Base-by-base conservation (phyloP, 768 basidiomycete species). In the Hortiboletus flavorubellus region DNA sequence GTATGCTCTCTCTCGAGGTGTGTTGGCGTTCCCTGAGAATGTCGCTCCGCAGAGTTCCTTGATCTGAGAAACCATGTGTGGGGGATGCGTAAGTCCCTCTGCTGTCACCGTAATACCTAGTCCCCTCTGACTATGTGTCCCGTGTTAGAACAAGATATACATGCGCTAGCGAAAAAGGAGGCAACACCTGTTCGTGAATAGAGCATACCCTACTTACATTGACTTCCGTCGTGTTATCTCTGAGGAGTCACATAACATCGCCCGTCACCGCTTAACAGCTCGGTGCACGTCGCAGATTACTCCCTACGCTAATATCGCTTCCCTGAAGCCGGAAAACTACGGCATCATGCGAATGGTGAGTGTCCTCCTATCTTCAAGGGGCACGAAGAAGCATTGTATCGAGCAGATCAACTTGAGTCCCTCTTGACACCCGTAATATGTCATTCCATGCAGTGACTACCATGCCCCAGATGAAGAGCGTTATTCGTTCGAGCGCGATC, bases 21-120 rank as follows among this genome's bases (percentile, higher is more conserved):
- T 21, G 18, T 40, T 49, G 15, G 54, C 18, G 41, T 15, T 30
- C 31, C 16, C 54, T 57, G 29, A 44, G 5, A 31, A 29, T 18
- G 1, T 12, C 18, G 15, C 39, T 15, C 18, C 2, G 3, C 64
- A 91, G 91, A 93, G 76, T 86, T 91, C 66, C 77, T 93, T 58
- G 90, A 92, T 63, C 67, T 93, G 56, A 80, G 88, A 56, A 78
- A 87, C 45, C 87, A 91, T 68, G 88, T 92, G 10, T 91, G 88
- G 91, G 91, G 91, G 18, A 86, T 93, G 60, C 89, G 91, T 92
- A 68, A 76, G 90, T 84, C 10, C 14, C 31, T 49, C 6, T 46
- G 3, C 37, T 18, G 33, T 51, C 29, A 29, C 9, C 26, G 21
- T 37, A 23, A 2, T 35, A 2, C 29, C 9, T 42, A 8, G 38